Percentiles rank a stretch among this genome's conserved stretches.
phyloP scores from a whole-genome alignment of 306 rosid species.

The Clitoria ternatea region DNA sequence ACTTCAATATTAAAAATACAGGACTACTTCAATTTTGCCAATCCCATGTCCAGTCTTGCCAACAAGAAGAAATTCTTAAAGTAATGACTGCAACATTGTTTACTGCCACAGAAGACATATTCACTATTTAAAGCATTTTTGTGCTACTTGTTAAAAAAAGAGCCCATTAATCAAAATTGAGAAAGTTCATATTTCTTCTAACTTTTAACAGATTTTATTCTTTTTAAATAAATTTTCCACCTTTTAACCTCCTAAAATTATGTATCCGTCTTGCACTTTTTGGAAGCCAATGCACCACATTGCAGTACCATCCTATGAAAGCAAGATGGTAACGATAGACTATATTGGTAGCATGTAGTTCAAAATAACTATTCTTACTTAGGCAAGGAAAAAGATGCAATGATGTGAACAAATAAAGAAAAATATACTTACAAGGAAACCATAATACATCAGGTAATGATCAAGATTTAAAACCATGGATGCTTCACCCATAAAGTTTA shows the following conservation, averaged over 20 bases:
- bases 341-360: constrained; percentile 16
- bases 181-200: background rate
- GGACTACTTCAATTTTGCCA: background rate
- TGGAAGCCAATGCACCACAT: constrained; percentile 95
- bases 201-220: background rate
- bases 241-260: constrained; percentile 90
- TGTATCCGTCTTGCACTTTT: constrained; percentile 66
- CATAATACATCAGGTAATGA: constrained; percentile 69
- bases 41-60: constrained; percentile 5
- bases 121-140: background rate
- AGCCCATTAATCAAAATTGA: background rate
- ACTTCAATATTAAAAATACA: background rate
- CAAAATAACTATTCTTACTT: constrained; percentile 19
- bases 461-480: constrained; percentile 88
- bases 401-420: constrained; percentile 13
- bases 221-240: constrained; percentile 1
- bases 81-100: background rate
- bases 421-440: constrained; percentile 60
- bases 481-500: constrained; percentile 85
- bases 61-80: background rate
- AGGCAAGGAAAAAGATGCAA: background rate
- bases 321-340: constrained; percentile 13
- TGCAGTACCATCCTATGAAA: constrained; percentile 72
- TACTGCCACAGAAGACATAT: background rate
- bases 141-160: background rate